Evolutionary conservation across 345 rosid species (phyloP), one percentile per base, ranked within the genome.

Genomic region (Populus deltoides): DNA sequence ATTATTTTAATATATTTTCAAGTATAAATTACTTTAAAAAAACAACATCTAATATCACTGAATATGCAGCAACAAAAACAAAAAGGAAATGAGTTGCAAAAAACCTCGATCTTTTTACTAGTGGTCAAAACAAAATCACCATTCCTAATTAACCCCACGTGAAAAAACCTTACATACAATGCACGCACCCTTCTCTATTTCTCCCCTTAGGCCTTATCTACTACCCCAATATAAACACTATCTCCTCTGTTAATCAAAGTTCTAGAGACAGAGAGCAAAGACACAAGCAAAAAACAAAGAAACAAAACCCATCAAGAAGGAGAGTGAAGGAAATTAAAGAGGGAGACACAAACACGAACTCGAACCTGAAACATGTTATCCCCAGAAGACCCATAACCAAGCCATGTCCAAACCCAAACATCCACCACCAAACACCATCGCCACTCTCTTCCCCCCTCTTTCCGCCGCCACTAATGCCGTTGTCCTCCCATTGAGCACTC

Each of bases 391-490:
- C 65, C 78, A 71, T 82, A 82, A 39, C 59, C 62, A 79, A 73
- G 68, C 85, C 82, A 82, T 71, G 82, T 71, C 74, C 84, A 38
- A 39, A 6, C 29, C 24, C 39, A 72, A 9, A 18, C 73, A 25
- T 59, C 66, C 45, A 27, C 75, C 80, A 66, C 62, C 59, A 75
- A 24, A 35, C 77, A 29, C 45, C 74, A 9, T 27, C 71, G 25
- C 49, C 33, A 72, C 33, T 49, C 71, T 59, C 49, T 72, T 29
- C 22, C 74, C 12, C 77, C 55, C 12, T 39, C 15, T 1, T 36
- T 8, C 45, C 76, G 25, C 68, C 73, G 82, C 72, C 53, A 12
- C 57, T 72, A 78, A 80, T 78, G 83, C 85, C 65, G 78, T 39
- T 55, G 11, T 12, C 41, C 75, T 70, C 69, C 76, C 45, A n/a